These are phyloP conservation scores for Decorospora gaudefroyi DNA, from an alignment of 2,329 filamentous ascomycete species.

Conservation along the genomic window DNA sequence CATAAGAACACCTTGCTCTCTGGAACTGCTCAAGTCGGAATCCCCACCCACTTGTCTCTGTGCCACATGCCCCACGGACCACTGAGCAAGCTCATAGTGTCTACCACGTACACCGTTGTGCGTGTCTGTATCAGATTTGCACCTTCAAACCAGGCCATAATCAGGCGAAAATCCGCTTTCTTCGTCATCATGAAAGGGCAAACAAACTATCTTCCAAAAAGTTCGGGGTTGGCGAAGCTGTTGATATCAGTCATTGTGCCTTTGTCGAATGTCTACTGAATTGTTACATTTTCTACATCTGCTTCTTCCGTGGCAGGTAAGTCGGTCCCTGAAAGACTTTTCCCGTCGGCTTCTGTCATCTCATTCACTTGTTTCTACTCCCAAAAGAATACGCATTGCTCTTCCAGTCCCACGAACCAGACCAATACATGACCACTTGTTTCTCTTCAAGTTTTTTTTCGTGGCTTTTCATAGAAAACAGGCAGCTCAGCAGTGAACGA, in stretches of 20 bases:
- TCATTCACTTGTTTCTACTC: conserved; percentile 47
- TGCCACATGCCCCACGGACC: too few relatives aligned
- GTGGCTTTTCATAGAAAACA: too few relatives aligned
- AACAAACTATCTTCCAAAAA: conserved; percentile 35
- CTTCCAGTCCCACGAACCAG: conserved; percentile 49
- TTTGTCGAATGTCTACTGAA: conserved; percentile 30
- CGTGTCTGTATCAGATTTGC: too few relatives aligned
- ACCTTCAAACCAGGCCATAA: too few relatives aligned
- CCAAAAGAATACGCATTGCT: conserved; percentile 48
- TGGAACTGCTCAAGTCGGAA: too few relatives aligned
- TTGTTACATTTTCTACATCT: conserved; percentile 37
- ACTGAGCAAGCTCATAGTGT: too few relatives aligned
- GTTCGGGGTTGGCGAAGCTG: conserved; percentile 38
- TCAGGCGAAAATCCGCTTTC: conserved; percentile 58
- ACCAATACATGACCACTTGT: conserved; percentile 49
- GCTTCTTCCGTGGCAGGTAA: conserved; percentile 36
- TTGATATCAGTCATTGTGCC: conserved; percentile 35
- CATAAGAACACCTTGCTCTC: too few relatives aligned
- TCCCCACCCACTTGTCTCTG: too few relatives aligned
- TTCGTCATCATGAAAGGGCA: conserved; percentile 61
- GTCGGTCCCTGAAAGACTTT: conserved; percentile 33
- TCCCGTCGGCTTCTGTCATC: conserved; percentile 33
- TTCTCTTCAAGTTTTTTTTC: too few relatives aligned
- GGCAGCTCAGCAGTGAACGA: too few relatives aligned
- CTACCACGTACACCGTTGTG: too few relatives aligned